Evolutionary conservation across 1,139 yeast species (phyloP).

Genomic region (Candida pseudoviswanathii): DNA sequence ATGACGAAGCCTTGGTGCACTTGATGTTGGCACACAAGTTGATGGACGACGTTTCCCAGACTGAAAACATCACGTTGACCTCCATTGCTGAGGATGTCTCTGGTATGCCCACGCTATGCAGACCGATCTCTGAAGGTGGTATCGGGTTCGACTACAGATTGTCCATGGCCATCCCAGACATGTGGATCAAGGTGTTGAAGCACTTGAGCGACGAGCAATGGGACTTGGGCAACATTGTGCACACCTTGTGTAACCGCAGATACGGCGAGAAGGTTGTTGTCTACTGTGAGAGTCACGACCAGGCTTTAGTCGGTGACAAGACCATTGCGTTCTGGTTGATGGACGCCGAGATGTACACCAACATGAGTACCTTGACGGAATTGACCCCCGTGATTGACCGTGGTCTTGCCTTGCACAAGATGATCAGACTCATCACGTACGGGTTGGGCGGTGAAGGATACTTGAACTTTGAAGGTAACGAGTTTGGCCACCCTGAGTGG

Average conservation of each 20-base stretch:
- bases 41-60: slow-evolving; percentile 53
- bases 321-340: slow-evolving; percentile 96
- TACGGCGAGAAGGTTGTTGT: slow-evolving; percentile 88
- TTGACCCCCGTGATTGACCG: slow-evolving; percentile 81
- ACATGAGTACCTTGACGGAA: slow-evolving; percentile 80
- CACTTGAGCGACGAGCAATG: slow-evolving; percentile 86
- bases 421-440: slow-evolving; percentile 85
- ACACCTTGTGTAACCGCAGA: slow-evolving; percentile 85
- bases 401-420: slow-evolving; percentile 86
- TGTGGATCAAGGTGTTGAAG: slow-evolving; percentile 95
- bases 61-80: slow-evolving; percentile 52
- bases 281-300: slow-evolving; percentile 96
- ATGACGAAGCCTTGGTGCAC: slow-evolving; percentile 83
- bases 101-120: slow-evolving; percentile 94
- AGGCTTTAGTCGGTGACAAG: slow-evolving; percentile 96
- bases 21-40: slow-evolving; percentile 85
- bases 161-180: slow-evolving; percentile 97
- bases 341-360: slow-evolving; percentile 98
- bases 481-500: slow-evolving; percentile 99
- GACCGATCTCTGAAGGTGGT: slow-evolving; percentile 76
- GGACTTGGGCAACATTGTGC: slow-evolving; percentile 82
- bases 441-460: slow-evolving; percentile 95
- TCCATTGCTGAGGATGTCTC: slow-evolving; percentile 96
- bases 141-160: slow-evolving; percentile 91
- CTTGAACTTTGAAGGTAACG: slow-evolving; percentile 94